Evolutionary conservation across 495 filamentous ascomycete genomes (phyloP), one percentile per base, ranked within the genome.

Genomic region (Podospora bellae-mahoneyi): DNA sequence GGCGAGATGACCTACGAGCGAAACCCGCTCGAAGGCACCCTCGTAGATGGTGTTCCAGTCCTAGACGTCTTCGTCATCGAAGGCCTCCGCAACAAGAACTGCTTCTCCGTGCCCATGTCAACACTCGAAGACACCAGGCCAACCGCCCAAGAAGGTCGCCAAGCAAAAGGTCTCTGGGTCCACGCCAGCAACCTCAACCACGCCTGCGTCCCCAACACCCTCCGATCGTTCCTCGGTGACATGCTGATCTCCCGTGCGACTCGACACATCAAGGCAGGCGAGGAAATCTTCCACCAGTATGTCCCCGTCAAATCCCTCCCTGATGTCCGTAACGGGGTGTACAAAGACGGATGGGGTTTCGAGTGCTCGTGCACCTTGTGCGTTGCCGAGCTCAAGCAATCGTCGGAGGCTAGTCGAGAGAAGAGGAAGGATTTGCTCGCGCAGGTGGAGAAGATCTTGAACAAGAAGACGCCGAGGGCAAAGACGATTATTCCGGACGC

Each of bases 141-240:
- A 7, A 53, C 48, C 55, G 54, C 62, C 19, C 67, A 70, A 20
- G 68, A 71, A 3, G 68, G 75, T 16, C 28, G 75, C 26, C 73
- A 77, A 32, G 78, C 77, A 1, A 78, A 75, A 66, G 86, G 84
- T 0, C 60, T 89, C 20, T 89, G 88, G 87, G 69, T 75, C 5
- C 69, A 78, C 56, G 82, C 85, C 4, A 82, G 83, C 1, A 82
- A 80, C 72, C 79, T 85, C 66, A 89, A 89, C 73, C 87, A 89
- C 70, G 80, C 77, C 65, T 89, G 87, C 74, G 62, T 83, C 58
- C 77, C 78, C 27, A 88, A 86, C 67, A 77, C 76, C 9, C 76
- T 75, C 13, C 83, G 85, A 10, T 77, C 81, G 7, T 88, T 87
- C 71, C 78, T 88, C 44, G 84, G 86, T n/a, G 86, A 88, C 66